A percentile compares a stretch with the other conserved stretches of the same genome.
These are phyloP conservation scores for Fraxinus velutina DNA, from an alignment of 305 asterid genomes.

Conservation along the genomic window DNA sequence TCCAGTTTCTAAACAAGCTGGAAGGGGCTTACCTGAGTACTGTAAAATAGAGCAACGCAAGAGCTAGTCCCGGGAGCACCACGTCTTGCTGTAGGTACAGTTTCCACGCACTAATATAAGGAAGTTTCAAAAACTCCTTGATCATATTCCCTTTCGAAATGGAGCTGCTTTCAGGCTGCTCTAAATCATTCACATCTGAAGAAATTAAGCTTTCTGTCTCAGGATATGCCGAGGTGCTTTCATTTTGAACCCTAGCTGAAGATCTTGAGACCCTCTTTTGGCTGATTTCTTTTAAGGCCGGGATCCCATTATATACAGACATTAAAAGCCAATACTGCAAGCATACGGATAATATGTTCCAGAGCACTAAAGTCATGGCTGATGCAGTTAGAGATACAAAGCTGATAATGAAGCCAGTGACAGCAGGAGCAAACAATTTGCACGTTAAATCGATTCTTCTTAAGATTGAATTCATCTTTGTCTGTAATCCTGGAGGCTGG, in stretches of 20 bases:
- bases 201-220: conserved; percentile 27
- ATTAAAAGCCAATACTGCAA: conserved; percentile 73
- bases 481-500: conserved; percentile 47
- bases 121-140: conserved; percentile 30
- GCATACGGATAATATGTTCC: conserved; percentile 70
- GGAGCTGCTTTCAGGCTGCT: conserved; percentile 27
- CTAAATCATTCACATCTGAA: conserved; percentile 18
- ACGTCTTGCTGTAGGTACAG: conserved; percentile 68
- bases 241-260: conserved; percentile 24
- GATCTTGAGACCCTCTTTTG: conserved; percentile 39
- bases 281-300: conserved; percentile 49
- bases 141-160: conserved; percentile 24
- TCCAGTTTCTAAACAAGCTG: background rate
- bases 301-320: conserved; percentile 72
- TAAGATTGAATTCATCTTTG: conserved; percentile 73
- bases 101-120: conserved; percentile 71
- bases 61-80: conserved; percentile 74
- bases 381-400: conserved; percentile 77
- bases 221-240: conserved; percentile 26
- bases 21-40: conserved; percentile 59
- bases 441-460: conserved; percentile 74
- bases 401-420: conserved; percentile 75
- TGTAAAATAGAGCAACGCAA: conserved; percentile 63
- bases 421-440: conserved; percentile 74
- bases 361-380: conserved; percentile 54